Evolutionary conservation across 257 asterid genomes (phyloP).

Genomic region (Solanum rostratum): DNA sequence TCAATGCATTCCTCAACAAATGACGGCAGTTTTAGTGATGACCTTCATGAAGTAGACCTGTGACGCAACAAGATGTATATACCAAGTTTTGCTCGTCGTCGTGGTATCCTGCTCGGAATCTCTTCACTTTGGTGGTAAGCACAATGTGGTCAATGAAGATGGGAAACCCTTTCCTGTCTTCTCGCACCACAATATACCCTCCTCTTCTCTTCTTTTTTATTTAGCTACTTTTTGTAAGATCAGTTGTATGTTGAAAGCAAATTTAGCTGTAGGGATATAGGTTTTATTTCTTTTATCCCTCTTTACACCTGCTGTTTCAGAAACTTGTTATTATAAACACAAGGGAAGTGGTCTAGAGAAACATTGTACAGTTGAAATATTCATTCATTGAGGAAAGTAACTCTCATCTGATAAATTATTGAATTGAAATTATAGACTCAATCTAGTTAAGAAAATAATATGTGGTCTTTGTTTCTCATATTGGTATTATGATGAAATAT

Average conservation of each 20-base stretch:
- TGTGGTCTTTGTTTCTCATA: neutral
- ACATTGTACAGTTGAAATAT: constrained; percentile 50
- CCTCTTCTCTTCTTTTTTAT: neutral
- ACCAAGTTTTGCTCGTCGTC: constrained; percentile 21
- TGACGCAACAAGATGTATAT: constrained; percentile 44
- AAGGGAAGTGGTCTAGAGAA: constrained; percentile 1
- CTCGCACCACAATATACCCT: neutral
- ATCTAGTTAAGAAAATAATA: neutral
- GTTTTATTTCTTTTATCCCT: constrained; percentile 8
- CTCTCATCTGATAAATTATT: neutral
- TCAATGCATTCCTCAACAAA: constrained; percentile 13
- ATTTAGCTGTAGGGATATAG: constrained; percentile 30
- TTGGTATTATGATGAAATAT: too few relatives aligned
- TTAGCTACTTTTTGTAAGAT: constrained; percentile 3
- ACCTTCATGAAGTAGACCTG: constrained; percentile 88
- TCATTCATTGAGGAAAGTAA: neutral
- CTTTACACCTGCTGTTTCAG: neutral
- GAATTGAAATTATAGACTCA: neutral
- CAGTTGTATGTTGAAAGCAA: constrained; percentile 30
- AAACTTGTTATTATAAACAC: constrained; percentile 4
- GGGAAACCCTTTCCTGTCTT: neutral
- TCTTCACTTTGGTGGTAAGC: neutral
- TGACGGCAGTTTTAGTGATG: constrained; percentile 51
- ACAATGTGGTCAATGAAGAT: neutral
- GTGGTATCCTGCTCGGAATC: neutral